Evolutionary conservation across 257 asterid genomes (phyloP), one percentile per base, ranked within the genome.

Genomic region (Cordia subcordata): DNA sequence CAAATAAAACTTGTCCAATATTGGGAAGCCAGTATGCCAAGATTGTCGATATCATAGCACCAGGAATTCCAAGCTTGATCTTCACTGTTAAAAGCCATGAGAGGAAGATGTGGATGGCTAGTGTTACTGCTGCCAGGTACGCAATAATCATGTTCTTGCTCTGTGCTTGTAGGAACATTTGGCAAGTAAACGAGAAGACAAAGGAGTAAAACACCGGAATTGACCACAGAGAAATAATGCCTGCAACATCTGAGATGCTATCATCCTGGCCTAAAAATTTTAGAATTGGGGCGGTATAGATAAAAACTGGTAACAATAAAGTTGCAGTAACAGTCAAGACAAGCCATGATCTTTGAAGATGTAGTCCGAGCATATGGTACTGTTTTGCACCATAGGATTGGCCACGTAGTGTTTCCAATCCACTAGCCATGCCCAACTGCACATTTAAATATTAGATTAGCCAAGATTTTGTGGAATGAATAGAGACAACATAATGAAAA

Each of bases 11-110:
- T 21, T 60, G 82, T 1, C 82, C 75, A 9, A 65, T 2, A 42
- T 74, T 74, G 0, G 79, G 79, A 17, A 76, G n/a, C 81, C 79
- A 72, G 40, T 69, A 77, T 0, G 80, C 78, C 54, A 77, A 20
- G 0, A 72, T 63, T 0, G 77, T 78, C 11, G 83, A 68, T 37
- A 70, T 8, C 74, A 73, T 73, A 18, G 76, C 82, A 8, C 82
- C 85, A 0, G 47, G 22, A 10, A 65, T 53, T 20, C 80, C 85
- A 50, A 72, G 55, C 1, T 65, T 37, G 58, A 57, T 57, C 61
- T 67, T 75, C 56, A 75, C 47, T 0, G 75, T 68, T 13, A 77
- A 32, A 8, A 77, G 71, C 83, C 77, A 70, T 1, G 77, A 78
- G 11, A 71, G 68, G n/a, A 67, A 40, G 1, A 73, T 50, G 47